Base-by-base conservation (phyloP, 805 yeast genomes). In the Hanseniaspora guilliermondii region DNA sequence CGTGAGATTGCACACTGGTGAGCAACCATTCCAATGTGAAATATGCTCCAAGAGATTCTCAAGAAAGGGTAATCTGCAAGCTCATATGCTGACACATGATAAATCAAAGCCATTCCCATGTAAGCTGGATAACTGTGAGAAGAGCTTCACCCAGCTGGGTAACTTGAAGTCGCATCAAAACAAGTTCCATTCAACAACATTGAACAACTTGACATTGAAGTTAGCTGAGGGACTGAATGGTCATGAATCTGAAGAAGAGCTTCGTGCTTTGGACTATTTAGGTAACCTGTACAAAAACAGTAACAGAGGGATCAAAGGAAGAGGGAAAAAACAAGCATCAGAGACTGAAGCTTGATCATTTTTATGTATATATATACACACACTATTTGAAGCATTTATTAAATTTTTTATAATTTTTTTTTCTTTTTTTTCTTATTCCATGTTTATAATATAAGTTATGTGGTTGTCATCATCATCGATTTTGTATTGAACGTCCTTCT, bases 91-190 rank as follows among this genome's bases (percentile, higher is more conserved):
- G 56, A 87, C 95, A 0, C 97, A 88, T 68, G 82, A 81, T 55
- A 80, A 85, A 61, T 71, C 78, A 55, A 82, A 85, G 62, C 96
- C 95, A 6, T 86, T 74, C 64, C 76, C 77, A 55, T 89, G 97
- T 69, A 79, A 78, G 61, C 73, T 89, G 57, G 96, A 87, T 66
- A 74, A 76, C 56, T 89, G 97, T 69, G 80, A 78, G 60, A 88
- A 87, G 69, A 76, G 83, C 4, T 89, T 89, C 63, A 85, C 96
- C 1, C 97, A 89, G 70, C 73, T 89, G 61, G 97, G 97, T 3
- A 89, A 89, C 64, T 75, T 89, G 73, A 89, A 91, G 68, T 85
- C 95, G 1, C 97, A 91, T 67, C 97, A 89, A 65, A 91, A 89
- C 68, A 75, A 89, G 61, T 87, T 88, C 64, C 97, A 88, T 67